A percentile compares a stretch with the other conserved stretches of the same genome.
Evolutionary conservation across 352 stramenopile species (phyloP).

Genomic region (Vaucheria bursata): DNA sequence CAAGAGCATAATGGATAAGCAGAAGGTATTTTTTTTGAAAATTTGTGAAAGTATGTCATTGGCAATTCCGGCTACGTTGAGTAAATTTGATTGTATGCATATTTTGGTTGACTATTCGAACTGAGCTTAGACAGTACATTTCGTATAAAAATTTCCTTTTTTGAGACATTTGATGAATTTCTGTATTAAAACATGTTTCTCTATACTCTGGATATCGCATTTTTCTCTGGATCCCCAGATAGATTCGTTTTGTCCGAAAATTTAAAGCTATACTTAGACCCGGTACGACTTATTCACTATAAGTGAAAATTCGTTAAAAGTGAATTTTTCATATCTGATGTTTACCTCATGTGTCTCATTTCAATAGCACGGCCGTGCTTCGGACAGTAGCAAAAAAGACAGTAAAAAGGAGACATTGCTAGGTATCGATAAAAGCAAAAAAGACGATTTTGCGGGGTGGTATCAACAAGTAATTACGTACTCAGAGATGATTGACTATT

Average conservation of each 20-base stretch:
- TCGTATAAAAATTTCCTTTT: too few species aligned
- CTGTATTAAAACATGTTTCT: background rate
- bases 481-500: conserved; percentile 99
- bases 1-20: conserved; percentile 18
- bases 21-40: conserved; percentile 45
- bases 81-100: too few species aligned
- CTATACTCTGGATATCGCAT: background rate
- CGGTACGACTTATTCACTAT: too few species aligned
- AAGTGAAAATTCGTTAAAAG: too few species aligned
- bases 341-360: too few species aligned
- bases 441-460: conserved; percentile 83
- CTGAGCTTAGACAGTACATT: too few species aligned
- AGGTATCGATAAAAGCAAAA: conserved; percentile 79
- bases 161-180: background rate
- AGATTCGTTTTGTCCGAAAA: too few species aligned
- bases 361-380: too few species aligned
- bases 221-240: background rate
- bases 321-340: too few species aligned
- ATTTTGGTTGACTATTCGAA: too few species aligned
- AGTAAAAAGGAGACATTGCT: conserved; percentile 60
- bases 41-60: too few species aligned
- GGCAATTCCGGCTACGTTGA: too few species aligned
- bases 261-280: background rate
- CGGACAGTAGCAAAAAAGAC: conserved; percentile 31
- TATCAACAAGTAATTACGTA: conserved; percentile 59